Evolutionary conservation across 2,329 filamentous ascomycete species (phyloP).

Genomic region (Tolypocladium ophioglossoides): DNA sequence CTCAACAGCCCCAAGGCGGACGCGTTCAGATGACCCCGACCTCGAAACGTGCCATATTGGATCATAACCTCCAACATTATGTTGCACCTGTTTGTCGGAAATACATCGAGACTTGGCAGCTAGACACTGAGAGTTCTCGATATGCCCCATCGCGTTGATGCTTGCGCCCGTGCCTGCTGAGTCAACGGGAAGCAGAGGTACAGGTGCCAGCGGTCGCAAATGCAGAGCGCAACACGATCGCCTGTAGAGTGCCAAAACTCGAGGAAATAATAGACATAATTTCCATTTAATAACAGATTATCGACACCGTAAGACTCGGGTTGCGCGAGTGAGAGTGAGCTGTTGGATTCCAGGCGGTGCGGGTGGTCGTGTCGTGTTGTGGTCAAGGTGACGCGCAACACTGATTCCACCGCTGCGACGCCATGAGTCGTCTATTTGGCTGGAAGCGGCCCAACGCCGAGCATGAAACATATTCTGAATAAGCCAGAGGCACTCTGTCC

Average conservation of each 20-base stretch:
- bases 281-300: background rate
- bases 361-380: background rate
- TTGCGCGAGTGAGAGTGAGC: background rate
- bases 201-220: background rate
- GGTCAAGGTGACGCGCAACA: background rate
- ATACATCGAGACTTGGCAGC: background rate
- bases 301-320: too few relatives aligned
- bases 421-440: background rate
- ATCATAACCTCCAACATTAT: background rate
- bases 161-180: background rate
- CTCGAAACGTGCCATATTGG: background rate
- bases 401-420: background rate
- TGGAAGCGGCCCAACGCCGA: background rate
- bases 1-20: too few relatives aligned
- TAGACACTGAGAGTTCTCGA: background rate
- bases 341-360: too few relatives aligned
- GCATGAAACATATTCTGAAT: background rate
- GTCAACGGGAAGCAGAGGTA: background rate
- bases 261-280: background rate
- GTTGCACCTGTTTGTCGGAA: background rate
- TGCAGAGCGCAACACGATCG: background rate
- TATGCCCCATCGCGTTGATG: background rate
- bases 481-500: too few relatives aligned
- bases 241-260: background rate
- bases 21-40: background rate